phyloP scores from a whole-genome alignment of 345 rosid species.

The Hypericum perforatum region DNA sequence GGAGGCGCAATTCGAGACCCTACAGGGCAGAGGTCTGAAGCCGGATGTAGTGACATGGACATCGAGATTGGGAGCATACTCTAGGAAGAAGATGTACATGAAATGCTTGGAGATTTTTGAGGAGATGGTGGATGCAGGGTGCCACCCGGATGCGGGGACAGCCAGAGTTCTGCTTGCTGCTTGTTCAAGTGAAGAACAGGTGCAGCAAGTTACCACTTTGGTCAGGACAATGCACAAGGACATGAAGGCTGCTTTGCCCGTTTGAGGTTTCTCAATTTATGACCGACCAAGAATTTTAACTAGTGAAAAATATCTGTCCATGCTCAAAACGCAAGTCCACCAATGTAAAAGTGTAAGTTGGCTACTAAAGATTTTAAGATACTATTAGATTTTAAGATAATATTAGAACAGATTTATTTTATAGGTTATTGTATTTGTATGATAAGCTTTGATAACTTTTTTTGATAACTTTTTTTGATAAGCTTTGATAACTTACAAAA shows the following conservation, averaged over 20 bases:
- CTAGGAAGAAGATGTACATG: conserved; percentile 63
- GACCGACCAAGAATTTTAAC: no score
- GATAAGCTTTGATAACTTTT: no score
- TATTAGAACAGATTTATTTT: no score
- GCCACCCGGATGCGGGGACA: conserved; percentile 78
- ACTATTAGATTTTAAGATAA: no score
- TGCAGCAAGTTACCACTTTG: conserved; percentile 62
- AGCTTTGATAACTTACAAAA: no score
- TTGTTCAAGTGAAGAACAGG: conserved; percentile 66
- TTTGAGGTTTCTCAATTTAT: conserved; percentile 4
- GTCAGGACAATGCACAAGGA: conserved; percentile 74
- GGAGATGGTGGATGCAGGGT: conserved; percentile 82
- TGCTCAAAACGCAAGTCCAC: no score
- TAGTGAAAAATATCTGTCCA: no score
- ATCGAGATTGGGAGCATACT: conserved; percentile 64
- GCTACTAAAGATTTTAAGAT: no score
- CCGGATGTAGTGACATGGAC: conserved; percentile 96
- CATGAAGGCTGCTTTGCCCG: conserved; percentile 30
- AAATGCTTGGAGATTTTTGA: conserved; percentile 72
- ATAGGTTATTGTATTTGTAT: no score
- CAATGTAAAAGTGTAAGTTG: no score
- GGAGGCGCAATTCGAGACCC: conserved; percentile 44
- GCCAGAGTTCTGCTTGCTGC: conserved; percentile 78
- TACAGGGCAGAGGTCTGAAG: conserved; percentile 30
- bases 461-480: no score